Evolutionary conservation across 345 rosid species (phyloP).

Genomic region (Ceriops zippeliana): DNA sequence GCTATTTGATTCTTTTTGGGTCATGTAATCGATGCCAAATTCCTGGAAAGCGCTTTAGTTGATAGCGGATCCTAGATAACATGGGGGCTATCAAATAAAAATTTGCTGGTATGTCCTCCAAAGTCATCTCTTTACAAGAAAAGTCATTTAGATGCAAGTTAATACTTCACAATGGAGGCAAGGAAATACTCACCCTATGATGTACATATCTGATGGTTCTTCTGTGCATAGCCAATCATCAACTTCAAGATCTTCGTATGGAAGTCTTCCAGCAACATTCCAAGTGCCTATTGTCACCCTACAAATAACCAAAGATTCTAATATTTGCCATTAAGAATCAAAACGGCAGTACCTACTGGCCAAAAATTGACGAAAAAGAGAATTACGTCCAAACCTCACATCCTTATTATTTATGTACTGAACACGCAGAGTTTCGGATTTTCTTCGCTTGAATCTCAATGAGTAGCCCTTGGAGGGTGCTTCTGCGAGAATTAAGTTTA

Average conservation of each 20-base stretch:
- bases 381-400: slow-evolving; percentile 58
- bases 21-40: too few species aligned
- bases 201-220: slow-evolving; percentile 80
- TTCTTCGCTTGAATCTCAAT: slow-evolving; percentile 73
- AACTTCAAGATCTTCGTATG: slow-evolving; percentile 66
- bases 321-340: neutral
- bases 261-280: slow-evolving; percentile 95
- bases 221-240: slow-evolving; percentile 85
- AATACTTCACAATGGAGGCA: too few species aligned
- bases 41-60: too few species aligned
- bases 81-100: too few species aligned
- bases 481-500: slow-evolving; percentile 27
- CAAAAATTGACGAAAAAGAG: neutral
- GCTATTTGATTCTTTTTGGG: too few species aligned
- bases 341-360: neutral
- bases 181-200: slow-evolving; percentile 55
- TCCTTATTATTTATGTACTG: slow-evolving; percentile 89
- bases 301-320: slow-evolving; percentile 9
- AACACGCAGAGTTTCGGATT: slow-evolving; percentile 84
- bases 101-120: too few species aligned
- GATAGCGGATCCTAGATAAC: neutral
- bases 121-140: neutral
- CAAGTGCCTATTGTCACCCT: slow-evolving; percentile 88
- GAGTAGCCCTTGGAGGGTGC: slow-evolving; percentile 43
- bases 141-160: neutral